Percentiles rank a stretch among this genome's conserved stretches.
These are phyloP conservation scores for Litchi chinensis DNA, from an alignment of 345 rosid genomes.

Conservation along the genomic window DNA sequence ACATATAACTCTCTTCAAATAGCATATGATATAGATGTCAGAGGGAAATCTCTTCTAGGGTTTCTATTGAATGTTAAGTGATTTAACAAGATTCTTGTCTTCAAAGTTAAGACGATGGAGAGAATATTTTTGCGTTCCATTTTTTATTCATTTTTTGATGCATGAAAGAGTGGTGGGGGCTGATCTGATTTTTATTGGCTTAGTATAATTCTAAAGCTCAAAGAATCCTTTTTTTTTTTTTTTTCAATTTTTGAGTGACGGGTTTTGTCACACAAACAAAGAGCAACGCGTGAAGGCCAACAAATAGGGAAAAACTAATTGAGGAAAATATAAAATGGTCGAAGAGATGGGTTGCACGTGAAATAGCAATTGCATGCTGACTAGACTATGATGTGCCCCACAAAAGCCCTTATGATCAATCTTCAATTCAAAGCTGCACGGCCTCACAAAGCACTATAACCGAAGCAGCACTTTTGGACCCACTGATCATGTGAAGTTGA, in stretches of 20 bases:
- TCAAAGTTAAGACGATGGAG: background rate
- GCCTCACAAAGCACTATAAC: background rate
- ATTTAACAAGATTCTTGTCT: slow-evolving; percentile 23
- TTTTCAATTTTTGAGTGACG: background rate
- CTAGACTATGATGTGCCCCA: slow-evolving; percentile 1
- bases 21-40: slow-evolving; percentile 4
- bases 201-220: background rate
- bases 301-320: slow-evolving; percentile 20
- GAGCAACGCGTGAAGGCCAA: slow-evolving; percentile 35
- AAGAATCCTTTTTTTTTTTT: no score
- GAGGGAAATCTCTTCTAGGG: slow-evolving; percentile 17
- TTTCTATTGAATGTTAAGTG: slow-evolving; percentile 18
- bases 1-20: background rate
- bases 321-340: background rate
- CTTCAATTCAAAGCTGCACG: background rate
- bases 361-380: slow-evolving; percentile 23
- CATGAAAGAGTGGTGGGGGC: background rate
- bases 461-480: background rate
- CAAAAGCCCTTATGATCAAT: background rate
- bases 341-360: slow-evolving; percentile 44
- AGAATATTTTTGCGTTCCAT: background rate
- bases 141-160: no score
- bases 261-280: slow-evolving; percentile 26
- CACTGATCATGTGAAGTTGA: background rate
- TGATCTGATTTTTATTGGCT: background rate